Conservation (phyloP, 352 stramenopile species). For the Globisporangium barbulae region DNA sequence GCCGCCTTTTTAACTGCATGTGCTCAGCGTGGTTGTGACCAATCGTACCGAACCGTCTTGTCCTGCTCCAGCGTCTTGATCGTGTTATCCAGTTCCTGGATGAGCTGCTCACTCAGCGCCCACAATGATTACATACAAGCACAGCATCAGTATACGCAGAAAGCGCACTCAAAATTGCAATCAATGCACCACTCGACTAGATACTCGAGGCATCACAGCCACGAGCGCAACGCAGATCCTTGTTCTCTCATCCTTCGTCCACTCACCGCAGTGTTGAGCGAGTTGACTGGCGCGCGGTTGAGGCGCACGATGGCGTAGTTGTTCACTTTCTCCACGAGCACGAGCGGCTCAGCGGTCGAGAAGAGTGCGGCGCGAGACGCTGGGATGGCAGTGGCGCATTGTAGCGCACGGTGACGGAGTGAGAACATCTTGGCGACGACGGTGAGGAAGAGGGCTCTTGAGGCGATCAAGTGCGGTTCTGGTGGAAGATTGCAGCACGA, state of each 20-base stretch:
- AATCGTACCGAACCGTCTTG: constrained; percentile 62
- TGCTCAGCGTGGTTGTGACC: neutral
- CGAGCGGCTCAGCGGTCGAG: constrained; percentile 42
- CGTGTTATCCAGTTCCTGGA: constrained; percentile 60
- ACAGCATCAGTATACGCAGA: neutral
- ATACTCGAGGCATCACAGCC: neutral
- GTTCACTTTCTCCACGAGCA: constrained; percentile 70
- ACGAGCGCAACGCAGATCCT: neutral
- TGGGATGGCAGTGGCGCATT: neutral
- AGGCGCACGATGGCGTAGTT: constrained; percentile 78
- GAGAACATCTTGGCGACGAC: constrained; percentile 11
- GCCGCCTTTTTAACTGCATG: neutral
- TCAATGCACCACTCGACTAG: neutral
- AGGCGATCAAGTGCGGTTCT: constrained; percentile 14
- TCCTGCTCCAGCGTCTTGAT: constrained; percentile 74
- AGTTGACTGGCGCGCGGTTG: constrained; percentile 81
- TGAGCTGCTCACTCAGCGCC: constrained; percentile 33
- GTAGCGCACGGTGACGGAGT: constrained; percentile 10
- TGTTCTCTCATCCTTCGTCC: neutral
- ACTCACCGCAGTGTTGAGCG: constrained; percentile 64
- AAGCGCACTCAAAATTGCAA: neutral
- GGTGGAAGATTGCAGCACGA: neutral
- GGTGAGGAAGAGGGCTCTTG: constrained; percentile 1
- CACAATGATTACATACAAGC: neutral
- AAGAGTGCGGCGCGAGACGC: constrained; percentile 19